A percentile compares a stretch with the other conserved stretches of the same genome.
These are phyloP conservation scores for Botrytis deweyae DNA, from an alignment of 2,329 filamentous ascomycete species.

Conservation along the genomic window DNA sequence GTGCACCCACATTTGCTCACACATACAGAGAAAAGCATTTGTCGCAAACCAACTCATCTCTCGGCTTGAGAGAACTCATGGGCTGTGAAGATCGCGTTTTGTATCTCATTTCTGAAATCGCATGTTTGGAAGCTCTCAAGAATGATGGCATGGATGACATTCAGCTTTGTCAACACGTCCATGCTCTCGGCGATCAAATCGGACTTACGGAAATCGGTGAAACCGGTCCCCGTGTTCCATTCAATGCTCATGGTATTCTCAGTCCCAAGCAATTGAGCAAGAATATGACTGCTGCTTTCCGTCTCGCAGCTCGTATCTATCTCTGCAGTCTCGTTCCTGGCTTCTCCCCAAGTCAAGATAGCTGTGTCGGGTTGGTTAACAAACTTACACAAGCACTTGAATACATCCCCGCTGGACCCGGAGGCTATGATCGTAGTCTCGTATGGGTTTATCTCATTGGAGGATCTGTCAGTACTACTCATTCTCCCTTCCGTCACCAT, in stretches of 20 bases:
- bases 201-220: slow-evolving; percentile 72
- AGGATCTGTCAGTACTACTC: slow-evolving; percentile 72
- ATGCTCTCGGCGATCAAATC: slow-evolving; percentile 83
- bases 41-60: slow-evolving; percentile 56
- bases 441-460: slow-evolving; percentile 92
- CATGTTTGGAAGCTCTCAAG: slow-evolving; percentile 90
- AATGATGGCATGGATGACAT: slow-evolving; percentile 79
- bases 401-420: slow-evolving; percentile 76
- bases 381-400: slow-evolving; percentile 75
- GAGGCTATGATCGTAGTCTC: slow-evolving; percentile 85
- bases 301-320: slow-evolving; percentile 89
- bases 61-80: slow-evolving; percentile 89
- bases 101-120: slow-evolving; percentile 97
- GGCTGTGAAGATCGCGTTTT: slow-evolving; percentile 96
- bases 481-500: slow-evolving; percentile 73
- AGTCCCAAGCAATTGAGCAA: slow-evolving; percentile 78
- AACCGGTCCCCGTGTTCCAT: slow-evolving; percentile 56
- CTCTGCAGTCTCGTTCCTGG: slow-evolving; percentile 94
- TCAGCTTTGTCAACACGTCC: slow-evolving; percentile 83
- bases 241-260: slow-evolving; percentile 69
- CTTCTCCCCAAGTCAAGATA: slow-evolving; percentile 72
- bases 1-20: slow-evolving; percentile 84
- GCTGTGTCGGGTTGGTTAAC: slow-evolving; percentile 73
- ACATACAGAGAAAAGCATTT: slow-evolving; percentile 95
- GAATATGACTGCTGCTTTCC: slow-evolving; percentile 90